Conservation (phyloP, 1,284 basidiomycete species). For the Cutaneotrichosporon spelunceum region DNA sequence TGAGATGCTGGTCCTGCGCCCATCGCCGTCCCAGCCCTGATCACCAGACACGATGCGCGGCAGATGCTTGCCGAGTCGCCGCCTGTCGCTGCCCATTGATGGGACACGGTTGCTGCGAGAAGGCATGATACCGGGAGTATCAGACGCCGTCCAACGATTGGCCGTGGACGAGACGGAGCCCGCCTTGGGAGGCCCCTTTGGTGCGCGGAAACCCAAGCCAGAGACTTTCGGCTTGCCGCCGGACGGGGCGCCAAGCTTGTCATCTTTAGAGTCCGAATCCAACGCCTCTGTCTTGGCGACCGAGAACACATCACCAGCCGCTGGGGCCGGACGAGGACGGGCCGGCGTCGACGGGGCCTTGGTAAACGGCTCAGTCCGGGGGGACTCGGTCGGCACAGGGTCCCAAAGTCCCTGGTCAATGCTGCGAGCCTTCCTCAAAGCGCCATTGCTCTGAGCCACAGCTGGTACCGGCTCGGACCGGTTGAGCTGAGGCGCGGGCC, state of each 20-base stretch:
- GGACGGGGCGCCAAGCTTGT: not conserved
- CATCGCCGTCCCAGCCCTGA: conserved; percentile 44
- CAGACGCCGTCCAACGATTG: conserved; percentile 17
- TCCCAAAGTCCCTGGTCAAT: not conserved
- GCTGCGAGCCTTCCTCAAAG: conserved; percentile 14
- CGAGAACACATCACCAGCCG: conserved; percentile 12
- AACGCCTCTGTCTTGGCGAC: conserved; percentile 7
- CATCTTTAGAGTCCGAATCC: not conserved
- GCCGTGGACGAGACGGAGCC: conserved; percentile 21
- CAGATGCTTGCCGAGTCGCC: conserved; percentile 50
- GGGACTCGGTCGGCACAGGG: not conserved
- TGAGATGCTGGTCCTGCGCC: conserved; percentile 3
- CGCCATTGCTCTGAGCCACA: not conserved
- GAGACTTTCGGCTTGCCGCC: conserved; percentile 15
- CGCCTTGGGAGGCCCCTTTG: conserved; percentile 21
- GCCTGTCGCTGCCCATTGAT: conserved; percentile 31
- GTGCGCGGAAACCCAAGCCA: conserved; percentile 20
- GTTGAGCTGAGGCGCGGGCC: not conserved
- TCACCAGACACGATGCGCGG: conserved; percentile 52
- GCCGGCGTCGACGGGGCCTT: not conserved
- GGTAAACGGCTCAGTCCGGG: not conserved
- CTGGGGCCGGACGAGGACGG: conserved; percentile 3
- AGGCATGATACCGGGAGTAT: conserved; percentile 4
- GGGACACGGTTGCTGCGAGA: conserved; percentile 15
- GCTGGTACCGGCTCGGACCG: not conserved